Conservation (phyloP, 2,329 filamentous ascomycete species). For the Exophiala aquamarina region DNA sequence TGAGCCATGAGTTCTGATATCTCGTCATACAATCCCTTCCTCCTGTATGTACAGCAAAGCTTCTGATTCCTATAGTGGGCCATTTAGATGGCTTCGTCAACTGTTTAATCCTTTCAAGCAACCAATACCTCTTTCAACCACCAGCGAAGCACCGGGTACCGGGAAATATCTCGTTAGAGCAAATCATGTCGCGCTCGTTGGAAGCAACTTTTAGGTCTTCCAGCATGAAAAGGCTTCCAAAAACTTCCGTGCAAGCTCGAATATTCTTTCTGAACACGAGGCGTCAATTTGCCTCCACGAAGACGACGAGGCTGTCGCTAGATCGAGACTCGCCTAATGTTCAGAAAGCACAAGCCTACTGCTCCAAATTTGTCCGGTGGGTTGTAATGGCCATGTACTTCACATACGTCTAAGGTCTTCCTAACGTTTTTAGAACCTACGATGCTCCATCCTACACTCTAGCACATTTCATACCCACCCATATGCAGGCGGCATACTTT, state of each 20-base stretch:
- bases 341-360: conserved; percentile 57
- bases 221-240: not conserved
- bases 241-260: conserved; percentile 8
- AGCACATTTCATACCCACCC: conserved; percentile 75
- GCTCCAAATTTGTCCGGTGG: conserved; percentile 58
- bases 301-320: conserved; percentile 15
- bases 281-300: conserved; percentile 20
- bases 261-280: conserved; percentile 6
- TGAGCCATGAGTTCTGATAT: too few relatives aligned
- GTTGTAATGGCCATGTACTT: not conserved
- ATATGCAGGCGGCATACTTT: conserved; percentile 78
- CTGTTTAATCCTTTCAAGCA: too few relatives aligned
- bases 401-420: not conserved
- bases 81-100: too few relatives aligned
- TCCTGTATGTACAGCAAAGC: too few relatives aligned
- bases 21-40: too few relatives aligned
- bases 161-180: too few relatives aligned
- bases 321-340: conserved; percentile 47
- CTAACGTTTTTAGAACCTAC: conserved; percentile 61
- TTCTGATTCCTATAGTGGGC: too few relatives aligned
- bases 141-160: not conserved
- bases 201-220: conserved; percentile 1
- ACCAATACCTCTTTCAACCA: too few relatives aligned
- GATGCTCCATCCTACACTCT: conserved; percentile 88
- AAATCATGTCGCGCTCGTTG: conserved; percentile 3